Base-by-base conservation (phyloP, 768 basidiomycete genomes). In the Trametes gibbosa region DNA sequence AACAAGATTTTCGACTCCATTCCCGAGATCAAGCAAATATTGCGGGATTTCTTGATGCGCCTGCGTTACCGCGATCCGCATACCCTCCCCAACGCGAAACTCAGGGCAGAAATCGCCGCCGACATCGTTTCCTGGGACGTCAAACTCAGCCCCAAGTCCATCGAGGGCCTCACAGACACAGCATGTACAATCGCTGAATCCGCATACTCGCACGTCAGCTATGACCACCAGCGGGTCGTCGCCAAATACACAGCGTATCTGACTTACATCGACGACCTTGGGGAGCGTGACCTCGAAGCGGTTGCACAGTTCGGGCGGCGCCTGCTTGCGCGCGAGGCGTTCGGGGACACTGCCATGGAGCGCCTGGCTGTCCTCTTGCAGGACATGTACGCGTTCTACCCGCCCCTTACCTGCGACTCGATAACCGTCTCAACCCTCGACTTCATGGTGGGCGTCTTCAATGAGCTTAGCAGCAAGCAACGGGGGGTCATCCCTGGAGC, bases 231-330 rank as follows among this genome's bases (percentile, higher is more conserved):
- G 50, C 66, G 76, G 8, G 69, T 71, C 58, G 74, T 79, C 34
- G 72, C 76, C 6, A 67, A 79, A 10, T 79, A 71, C 61, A 80
- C 78, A 1, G 71, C 76, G 0, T 74, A 70, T 43, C 52, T 69
- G 19, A 71, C 72, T 48, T 74, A 64, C 41, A 54, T 74, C 32
- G 79, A 81, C 59, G 77, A 80, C 57, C 64, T 70, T 16, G 58
- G 64, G 2, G 32, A 49, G 17, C 39, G 47, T 9, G 70, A 73
- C 51, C 46, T 57, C n/a, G 61, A 59, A 3, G 59, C 66, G 7
- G 62, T 77, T 13, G 67, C 70, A 13, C 58, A 60, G 16, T 80
- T 80, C 66, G 72, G 70, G 24, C 64, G 70, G 21, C 61, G 72
- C 0, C 74, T 79, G 43, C 14, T 73, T 1, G 39, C 37, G 6